Conservation (phyloP, 2,329 filamentous ascomycete species). For the Cryphonectria parasitica region DNA sequence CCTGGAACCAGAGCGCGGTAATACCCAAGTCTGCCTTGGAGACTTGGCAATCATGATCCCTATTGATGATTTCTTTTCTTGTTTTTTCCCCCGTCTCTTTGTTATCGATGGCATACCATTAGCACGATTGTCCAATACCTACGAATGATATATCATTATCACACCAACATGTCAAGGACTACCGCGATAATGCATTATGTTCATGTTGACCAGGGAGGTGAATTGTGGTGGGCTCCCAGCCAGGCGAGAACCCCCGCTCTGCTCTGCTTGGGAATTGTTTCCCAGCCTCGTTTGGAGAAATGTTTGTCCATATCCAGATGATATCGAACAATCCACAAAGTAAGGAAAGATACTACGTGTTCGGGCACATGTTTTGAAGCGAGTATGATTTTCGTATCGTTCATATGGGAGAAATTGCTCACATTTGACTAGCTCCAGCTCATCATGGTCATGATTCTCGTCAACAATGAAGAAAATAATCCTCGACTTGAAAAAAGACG, state of each 20-base stretch:
- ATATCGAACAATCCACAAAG: background rate
- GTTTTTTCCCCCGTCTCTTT: no score
- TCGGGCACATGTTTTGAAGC: no score
- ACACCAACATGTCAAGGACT: background rate
- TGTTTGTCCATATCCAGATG: background rate
- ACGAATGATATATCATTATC: constrained; percentile 9
- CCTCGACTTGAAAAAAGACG: no score
- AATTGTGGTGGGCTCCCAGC: background rate
- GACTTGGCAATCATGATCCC: background rate
- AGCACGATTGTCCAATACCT: constrained; percentile 8
- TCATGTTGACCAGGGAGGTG: background rate
- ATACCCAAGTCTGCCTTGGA: background rate
- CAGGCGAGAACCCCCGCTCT: background rate
- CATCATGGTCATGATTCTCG: no score
- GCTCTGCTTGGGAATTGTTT: background rate
- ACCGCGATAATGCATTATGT: background rate
- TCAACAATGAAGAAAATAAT: no score
- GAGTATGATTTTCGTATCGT: no score
- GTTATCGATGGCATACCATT: background rate
- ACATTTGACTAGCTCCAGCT: no score
- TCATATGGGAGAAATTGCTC: no score
- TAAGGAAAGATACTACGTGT: no score
- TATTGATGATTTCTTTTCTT: background rate
- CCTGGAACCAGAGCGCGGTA: background rate
- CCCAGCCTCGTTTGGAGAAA: background rate